phyloP scores from a whole-genome alignment of 768 basidiomycete genomes.

The Dacryopinax spathularia region DNA sequence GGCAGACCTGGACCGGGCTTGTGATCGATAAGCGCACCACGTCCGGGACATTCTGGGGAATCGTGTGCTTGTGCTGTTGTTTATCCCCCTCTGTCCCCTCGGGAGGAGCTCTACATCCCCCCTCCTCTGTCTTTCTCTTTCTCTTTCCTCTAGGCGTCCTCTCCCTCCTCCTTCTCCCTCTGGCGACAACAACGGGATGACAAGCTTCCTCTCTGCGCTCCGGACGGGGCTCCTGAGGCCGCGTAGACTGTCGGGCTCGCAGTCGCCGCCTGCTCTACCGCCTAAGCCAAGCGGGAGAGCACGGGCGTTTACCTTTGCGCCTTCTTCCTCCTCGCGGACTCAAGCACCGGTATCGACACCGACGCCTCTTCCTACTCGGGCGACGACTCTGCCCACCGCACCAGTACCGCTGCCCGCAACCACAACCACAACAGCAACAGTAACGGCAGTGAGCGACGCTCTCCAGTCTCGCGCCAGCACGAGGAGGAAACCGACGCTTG shows the following conservation, averaged over 20 bases:
- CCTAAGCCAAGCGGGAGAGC: background rate
- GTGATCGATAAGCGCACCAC: too few species aligned
- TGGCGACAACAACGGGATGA: too few species aligned
- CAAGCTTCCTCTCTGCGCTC: background rate
- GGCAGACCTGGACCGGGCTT: too few species aligned
- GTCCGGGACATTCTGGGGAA: too few species aligned
- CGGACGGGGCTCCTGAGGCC: background rate
- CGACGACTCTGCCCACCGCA: too few species aligned
- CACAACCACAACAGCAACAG: background rate
- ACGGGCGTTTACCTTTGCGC: background rate
- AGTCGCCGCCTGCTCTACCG: background rate
- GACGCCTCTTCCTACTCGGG: background rate
- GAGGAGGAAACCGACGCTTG: background rate
- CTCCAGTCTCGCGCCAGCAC: background rate
- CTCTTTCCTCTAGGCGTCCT: too few species aligned
- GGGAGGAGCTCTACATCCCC: too few species aligned
- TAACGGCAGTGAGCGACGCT: background rate
- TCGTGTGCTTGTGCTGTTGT: too few species aligned
- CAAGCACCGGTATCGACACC: background rate
- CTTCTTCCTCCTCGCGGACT: background rate
- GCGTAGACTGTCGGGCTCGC: background rate
- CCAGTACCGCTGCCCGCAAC: too few species aligned
- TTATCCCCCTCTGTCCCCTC: too few species aligned
- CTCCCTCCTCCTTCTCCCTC: too few species aligned
- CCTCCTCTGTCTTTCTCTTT: too few species aligned